A percentile compares a stretch with the other conserved stretches of the same genome.
Conservation (phyloP, 768 basidiomycete genomes). For the Mycena filopes region DNA sequence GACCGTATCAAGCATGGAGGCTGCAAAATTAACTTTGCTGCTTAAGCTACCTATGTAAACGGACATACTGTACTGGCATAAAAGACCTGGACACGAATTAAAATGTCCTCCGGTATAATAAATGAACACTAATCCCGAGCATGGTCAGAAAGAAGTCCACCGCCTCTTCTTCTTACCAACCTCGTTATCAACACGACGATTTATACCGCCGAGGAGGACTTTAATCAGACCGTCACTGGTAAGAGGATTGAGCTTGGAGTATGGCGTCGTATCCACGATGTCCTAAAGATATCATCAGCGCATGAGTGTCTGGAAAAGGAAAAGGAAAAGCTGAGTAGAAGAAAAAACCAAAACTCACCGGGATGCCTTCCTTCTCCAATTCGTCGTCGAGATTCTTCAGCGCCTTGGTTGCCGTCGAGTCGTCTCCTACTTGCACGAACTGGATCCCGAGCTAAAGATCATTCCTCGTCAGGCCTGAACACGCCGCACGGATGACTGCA, state of each 20-base stretch:
- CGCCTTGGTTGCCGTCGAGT: conserved; percentile 50
- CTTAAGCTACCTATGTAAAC: no score
- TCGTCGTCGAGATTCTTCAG: conserved; percentile 69
- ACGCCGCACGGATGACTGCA: no score
- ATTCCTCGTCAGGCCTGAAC: no score
- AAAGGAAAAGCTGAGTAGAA: neutral
- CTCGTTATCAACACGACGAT: conserved; percentile 20
- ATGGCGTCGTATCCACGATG: conserved; percentile 29
- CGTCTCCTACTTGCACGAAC: conserved; percentile 76
- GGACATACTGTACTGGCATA: no score
- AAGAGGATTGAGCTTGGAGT: conserved; percentile 17
- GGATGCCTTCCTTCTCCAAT: conserved; percentile 53
- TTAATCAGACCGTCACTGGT: conserved; percentile 26
- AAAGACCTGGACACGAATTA: no score
- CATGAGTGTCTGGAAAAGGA: neutral
- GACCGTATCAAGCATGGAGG: no score
- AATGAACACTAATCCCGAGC: no score
- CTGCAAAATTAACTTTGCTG: no score
- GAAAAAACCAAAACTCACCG: conserved; percentile 48
- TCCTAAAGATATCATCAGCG: conserved; percentile 16
- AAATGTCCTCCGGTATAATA: no score
- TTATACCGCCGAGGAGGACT: conserved; percentile 25
- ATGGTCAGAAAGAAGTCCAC: no score
- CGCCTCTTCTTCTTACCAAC: neutral
- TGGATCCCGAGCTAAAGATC: conserved; percentile 68